A percentile compares a stretch with the other conserved stretches of the same genome.
phyloP scores from a whole-genome alignment of 139 green algal genomes.

The Chlamydomonas urium region DNA sequence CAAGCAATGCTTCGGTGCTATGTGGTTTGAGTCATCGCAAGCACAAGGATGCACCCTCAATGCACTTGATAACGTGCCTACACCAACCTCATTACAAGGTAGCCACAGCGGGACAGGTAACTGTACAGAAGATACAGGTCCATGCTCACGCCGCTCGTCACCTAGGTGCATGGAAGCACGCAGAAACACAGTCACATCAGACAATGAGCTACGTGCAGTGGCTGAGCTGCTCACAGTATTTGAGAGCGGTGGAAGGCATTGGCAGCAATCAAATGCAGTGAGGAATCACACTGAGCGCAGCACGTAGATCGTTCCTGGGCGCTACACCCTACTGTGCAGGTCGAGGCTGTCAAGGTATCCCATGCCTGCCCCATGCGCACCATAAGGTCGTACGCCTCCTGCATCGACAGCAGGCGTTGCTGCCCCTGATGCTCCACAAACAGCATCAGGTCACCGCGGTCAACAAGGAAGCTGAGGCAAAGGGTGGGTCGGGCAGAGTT shows the following conservation, averaged over 20 bases:
- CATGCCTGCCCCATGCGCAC: not conserved
- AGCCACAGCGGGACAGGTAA: constrained; percentile 29
- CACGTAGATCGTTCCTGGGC: too few relatives aligned
- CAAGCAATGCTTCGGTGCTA: too few relatives aligned
- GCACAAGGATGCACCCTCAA: too few relatives aligned
- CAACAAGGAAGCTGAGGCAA: constrained; percentile 26
- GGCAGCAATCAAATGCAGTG: not conserved
- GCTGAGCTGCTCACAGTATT: not conserved
- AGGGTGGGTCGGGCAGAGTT: too few relatives aligned
- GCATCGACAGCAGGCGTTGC: constrained; percentile 34
- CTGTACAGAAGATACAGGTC: constrained; percentile 37
- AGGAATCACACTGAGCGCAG: too few relatives aligned
- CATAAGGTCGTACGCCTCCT: constrained; percentile 41
- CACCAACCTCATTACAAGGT: constrained; percentile 32
- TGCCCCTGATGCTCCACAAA: constrained; percentile 16
- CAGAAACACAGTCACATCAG: not conserved
- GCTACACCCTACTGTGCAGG: not conserved
- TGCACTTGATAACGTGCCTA: not conserved
- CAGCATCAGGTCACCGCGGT: constrained; percentile 37
- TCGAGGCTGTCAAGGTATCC: not conserved
- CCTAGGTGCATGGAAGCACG: constrained; percentile 4
- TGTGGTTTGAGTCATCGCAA: not conserved
- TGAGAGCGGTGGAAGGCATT: not conserved
- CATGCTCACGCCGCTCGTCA: constrained; percentile 27
- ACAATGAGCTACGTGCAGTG: too few relatives aligned